A percentile compares a stretch with the other conserved stretches of the same genome.
phyloP scores from a whole-genome alignment of 1,139 yeast genomes.

The Saccharomyces hybrid region DNA sequence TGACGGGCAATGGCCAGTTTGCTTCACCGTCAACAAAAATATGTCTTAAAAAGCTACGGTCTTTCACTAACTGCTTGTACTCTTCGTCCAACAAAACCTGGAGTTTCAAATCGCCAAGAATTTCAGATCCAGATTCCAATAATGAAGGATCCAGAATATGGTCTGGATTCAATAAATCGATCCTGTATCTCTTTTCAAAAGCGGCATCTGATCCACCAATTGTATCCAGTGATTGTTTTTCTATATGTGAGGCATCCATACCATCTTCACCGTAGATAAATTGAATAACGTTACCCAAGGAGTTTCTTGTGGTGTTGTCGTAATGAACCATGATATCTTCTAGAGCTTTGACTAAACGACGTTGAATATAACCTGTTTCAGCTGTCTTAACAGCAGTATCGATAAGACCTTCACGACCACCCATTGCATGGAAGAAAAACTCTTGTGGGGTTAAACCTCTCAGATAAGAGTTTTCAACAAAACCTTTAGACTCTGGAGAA shows the following conservation, averaged over 20 bases:
- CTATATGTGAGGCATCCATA: conserved; percentile 95
- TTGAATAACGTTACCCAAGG: conserved; percentile 92
- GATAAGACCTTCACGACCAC: conserved; percentile 99
- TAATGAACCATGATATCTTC: conserved; percentile 99
- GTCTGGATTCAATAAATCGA: conserved; percentile 72
- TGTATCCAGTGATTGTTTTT: conserved; percentile 89
- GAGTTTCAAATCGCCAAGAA: conserved; percentile 78
- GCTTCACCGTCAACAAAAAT: conserved; percentile 91
- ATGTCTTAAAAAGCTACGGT: conserved; percentile 71
- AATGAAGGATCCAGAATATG: conserved; percentile 60
- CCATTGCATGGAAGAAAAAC: conserved; percentile 99
- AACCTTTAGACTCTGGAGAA: conserved; percentile 96
- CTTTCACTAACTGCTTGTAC: conserved; percentile 64
- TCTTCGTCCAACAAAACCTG: conserved; percentile 81
- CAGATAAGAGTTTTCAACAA: conserved; percentile 92
- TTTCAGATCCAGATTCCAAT: conserved; percentile 84
- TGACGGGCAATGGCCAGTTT: conserved; percentile 97
- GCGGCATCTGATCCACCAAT: conserved; percentile 88
- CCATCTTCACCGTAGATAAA: conserved; percentile 99
- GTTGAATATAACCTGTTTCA: conserved; percentile 97
- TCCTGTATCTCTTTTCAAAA: conserved; percentile 77
- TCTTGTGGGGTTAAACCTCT: conserved; percentile 98
- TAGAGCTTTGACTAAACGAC: conserved; percentile 95
- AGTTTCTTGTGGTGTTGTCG: conserved; percentile 97
- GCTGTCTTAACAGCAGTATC: conserved; percentile 99